These are phyloP conservation scores for Logfia minima DNA, from an alignment of 129 eudicot species.

Conservation along the genomic window DNA sequence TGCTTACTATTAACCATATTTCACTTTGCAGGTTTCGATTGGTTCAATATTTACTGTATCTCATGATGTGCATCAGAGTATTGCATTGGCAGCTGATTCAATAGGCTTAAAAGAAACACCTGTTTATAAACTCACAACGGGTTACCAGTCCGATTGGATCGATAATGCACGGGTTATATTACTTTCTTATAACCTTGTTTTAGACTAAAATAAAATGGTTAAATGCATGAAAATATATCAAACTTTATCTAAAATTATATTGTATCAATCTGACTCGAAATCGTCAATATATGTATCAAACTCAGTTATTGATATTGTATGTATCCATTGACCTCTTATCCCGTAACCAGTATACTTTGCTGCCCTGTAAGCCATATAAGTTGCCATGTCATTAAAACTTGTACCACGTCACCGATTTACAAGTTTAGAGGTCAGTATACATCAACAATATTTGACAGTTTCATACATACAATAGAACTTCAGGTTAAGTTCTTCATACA, in stretches of 20 bases:
- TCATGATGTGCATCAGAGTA: slow-evolving; percentile 64
- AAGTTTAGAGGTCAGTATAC: not conserved
- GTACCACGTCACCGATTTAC: not conserved
- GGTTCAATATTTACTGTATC: slow-evolving; percentile 61
- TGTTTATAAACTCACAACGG: slow-evolving; percentile 53
- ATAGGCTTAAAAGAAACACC: slow-evolving; percentile 74
- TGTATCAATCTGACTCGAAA: not conserved
- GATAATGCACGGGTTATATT: slow-evolving; percentile 58
- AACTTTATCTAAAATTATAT: not conserved
- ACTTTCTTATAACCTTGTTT: slow-evolving; percentile 1
- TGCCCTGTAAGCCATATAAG: not conserved
- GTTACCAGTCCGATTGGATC: slow-evolving; percentile 82
- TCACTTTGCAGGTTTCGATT: slow-evolving; percentile 62
- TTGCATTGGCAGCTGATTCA: slow-evolving; percentile 71
- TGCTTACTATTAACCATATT: not conserved
- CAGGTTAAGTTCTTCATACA: not conserved
- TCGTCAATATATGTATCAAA: not conserved
- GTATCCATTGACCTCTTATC: not conserved
- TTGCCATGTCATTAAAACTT: not conserved
- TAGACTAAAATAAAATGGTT: not conserved
- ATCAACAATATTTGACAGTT: no score
- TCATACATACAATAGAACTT: not conserved
- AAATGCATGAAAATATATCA: not conserved
- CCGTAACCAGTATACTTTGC: not conserved
- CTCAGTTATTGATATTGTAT: not conserved